Evolutionary conservation across 208 protist genomes (phyloP).

Genomic region (Lotmaria passim): DNA sequence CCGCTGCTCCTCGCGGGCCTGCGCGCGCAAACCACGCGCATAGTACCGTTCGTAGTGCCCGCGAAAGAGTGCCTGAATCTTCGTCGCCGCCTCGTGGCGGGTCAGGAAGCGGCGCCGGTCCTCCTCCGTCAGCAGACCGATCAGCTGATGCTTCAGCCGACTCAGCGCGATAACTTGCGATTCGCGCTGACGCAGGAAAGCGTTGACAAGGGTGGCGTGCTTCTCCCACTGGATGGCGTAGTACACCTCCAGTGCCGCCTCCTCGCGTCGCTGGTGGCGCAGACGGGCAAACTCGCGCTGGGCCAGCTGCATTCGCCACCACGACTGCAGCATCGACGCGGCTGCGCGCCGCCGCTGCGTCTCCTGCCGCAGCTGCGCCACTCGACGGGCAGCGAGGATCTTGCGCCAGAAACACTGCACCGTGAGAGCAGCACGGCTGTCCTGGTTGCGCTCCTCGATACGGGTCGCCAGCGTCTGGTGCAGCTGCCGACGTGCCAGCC

Average conservation of each 20-base stretch:
- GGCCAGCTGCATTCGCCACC: slow-evolving; percentile 75
- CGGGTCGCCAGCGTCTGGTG: slow-evolving; percentile 43
- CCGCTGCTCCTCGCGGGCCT: slow-evolving; percentile 53
- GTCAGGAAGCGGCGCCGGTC: slow-evolving; percentile 51
- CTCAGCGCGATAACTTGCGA: slow-evolving; percentile 32
- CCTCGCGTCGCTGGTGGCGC: slow-evolving; percentile 44
- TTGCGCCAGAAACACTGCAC: slow-evolving; percentile 91
- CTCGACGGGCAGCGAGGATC: slow-evolving; percentile 62
- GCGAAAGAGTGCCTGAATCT: slow-evolving; percentile 80
- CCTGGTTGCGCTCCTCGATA: slow-evolving; percentile 29
- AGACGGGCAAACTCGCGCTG: slow-evolving; percentile 33
- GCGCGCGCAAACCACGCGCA: slow-evolving; percentile 52
- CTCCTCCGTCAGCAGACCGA: slow-evolving; percentile 42
- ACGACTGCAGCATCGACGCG: slow-evolving; percentile 60
- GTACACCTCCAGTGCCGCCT: slow-evolving; percentile 54
- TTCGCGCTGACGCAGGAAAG: slow-evolving; percentile 49
- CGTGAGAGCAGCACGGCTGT: slow-evolving; percentile 48
- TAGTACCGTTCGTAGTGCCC: slow-evolving; percentile 83
- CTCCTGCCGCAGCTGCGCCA: slow-evolving; percentile 45
- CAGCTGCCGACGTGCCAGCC: slow-evolving; percentile 39
- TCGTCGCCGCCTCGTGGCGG: slow-evolving; percentile 52
- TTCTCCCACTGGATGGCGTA: slow-evolving; percentile 74
- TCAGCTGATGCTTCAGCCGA: slow-evolving; percentile 32
- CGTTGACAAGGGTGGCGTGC: slow-evolving; percentile 55
- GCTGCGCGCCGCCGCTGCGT: slow-evolving; percentile 24